phyloP scores from a whole-genome alignment of 345 rosid genomes.

The Syzygium oleosum region DNA sequence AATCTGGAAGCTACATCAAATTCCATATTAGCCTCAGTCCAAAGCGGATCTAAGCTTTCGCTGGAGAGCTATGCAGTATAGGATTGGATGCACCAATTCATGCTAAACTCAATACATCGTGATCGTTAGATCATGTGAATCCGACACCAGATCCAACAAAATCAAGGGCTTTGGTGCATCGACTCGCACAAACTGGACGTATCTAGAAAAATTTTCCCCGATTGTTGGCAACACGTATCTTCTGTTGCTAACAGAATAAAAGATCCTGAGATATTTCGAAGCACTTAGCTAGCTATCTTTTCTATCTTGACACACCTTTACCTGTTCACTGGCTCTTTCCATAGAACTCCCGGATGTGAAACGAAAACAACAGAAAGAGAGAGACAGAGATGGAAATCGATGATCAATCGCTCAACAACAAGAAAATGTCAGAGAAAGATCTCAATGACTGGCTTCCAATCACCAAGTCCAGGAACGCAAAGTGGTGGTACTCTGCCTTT shows the following conservation, averaged over 20 bases:
- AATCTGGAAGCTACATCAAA: neutral
- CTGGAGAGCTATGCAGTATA: neutral
- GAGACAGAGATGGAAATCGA: neutral
- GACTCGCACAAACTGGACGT: neutral
- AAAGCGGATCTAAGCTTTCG: neutral
- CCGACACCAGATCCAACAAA: neutral
- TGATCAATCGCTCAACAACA: neutral
- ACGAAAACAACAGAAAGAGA: neutral
- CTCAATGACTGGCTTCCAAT: constrained; percentile 4
- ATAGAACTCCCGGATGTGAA: neutral
- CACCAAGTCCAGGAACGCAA: neutral
- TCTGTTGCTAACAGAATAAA: neutral
- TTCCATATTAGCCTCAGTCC: neutral
- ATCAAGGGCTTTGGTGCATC: neutral
- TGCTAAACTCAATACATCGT: neutral
- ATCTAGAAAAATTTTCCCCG: neutral
- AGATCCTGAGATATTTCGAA: neutral
- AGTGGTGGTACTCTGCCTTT: constrained; percentile 8
- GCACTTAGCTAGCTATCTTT: neutral
- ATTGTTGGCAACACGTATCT: neutral
- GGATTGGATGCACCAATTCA: neutral
- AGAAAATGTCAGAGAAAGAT: neutral
- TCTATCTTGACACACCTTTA: neutral
- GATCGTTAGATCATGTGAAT: neutral
- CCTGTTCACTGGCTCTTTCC: neutral